Base-by-base conservation (phyloP, 2,329 filamentous ascomycete genomes). In the Thyridium curvatum region DNA sequence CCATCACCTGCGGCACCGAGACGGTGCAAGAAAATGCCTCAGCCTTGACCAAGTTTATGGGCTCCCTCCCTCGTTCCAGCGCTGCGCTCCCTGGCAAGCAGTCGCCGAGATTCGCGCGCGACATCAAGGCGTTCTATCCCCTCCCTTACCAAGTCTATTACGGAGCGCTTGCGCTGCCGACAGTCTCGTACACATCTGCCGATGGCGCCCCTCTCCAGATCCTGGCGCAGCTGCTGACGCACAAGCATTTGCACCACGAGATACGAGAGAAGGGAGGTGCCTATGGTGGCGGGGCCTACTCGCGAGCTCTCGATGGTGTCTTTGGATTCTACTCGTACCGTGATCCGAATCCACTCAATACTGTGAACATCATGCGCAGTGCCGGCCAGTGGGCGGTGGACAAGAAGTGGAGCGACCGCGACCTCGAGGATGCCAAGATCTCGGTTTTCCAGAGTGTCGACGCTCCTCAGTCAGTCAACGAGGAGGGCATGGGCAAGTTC, bases 91-190 rank as follows among this genome's bases (percentile, higher is more conserved):
- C 63, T 12, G 47, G 43, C 44, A 51, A 41, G 31, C 55, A 46
- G 37, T 54, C 55, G 35, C 60, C 52, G 16, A 48, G 53, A 37
- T 57, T 68, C 16, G 48, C 65, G 21, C 64, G 65, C 45, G 71
- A 79, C 45, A 69, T 71, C 47, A 93, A 89, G 59, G 83, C 88
- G 0, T 94, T 97, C 64, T 97, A 94, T 64, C 84, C 91, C 17
- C 72, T 98, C 14, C 93, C 93, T 1, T 98, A 95, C 63, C 93
- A 98, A 63, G 93, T 98, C 28, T 96, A 94, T 58, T 97, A 97
- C 57, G 88, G 91, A 8, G 85, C 83, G 13, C 72, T 93, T 33
- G 84, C 88, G 14, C 65, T 95, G 12, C 82, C 86, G 7, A 94
- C 91, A 1, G 84, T 85, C 0, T 86, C 90, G 0, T 98, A 96